A percentile compares a stretch with the other conserved stretches of the same genome.
Evolutionary conservation across 1,284 basidiomycete species (phyloP).

Genomic region (Pseudozyma flocculosa): DNA sequence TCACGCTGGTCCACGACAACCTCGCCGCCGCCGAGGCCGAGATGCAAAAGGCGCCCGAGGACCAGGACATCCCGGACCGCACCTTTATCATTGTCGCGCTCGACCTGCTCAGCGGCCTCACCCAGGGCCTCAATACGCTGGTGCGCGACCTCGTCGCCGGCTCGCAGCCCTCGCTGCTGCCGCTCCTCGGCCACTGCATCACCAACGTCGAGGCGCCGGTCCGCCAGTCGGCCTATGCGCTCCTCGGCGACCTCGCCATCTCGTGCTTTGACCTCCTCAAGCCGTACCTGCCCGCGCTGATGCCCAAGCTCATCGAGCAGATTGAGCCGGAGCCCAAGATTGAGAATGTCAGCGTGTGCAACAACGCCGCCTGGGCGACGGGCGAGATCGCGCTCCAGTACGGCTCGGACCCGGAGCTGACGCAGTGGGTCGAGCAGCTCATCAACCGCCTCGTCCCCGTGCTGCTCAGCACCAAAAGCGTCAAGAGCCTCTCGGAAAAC

Average conservation of each 20-base stretch:
- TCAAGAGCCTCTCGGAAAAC: constrained; percentile 92
- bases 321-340: constrained; percentile 86
- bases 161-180: constrained; percentile 46
- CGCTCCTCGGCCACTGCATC: constrained; percentile 52
- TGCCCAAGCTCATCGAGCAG: constrained; percentile 85
- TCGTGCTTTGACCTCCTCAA: constrained; percentile 84
- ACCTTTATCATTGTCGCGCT: constrained; percentile 82
- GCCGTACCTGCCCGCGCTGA: constrained; percentile 74
- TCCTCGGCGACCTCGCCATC: constrained; percentile 97
- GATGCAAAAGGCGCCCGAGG: constrained; percentile 73
- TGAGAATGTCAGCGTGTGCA: constrained; percentile 93
- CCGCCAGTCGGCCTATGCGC: constrained; percentile 91
- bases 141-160: constrained; percentile 46
- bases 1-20: constrained; percentile 77
- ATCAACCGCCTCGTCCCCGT: constrained; percentile 89
- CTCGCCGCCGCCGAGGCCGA: constrained; percentile 74
- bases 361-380: constrained; percentile 99
- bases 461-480: constrained; percentile 82
- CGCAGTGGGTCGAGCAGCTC: constrained; percentile 63
- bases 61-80: constrained; percentile 49
- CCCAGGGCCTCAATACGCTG: constrained; percentile 81
- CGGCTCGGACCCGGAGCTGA: constrained; percentile 59
- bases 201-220: constrained; percentile 88
- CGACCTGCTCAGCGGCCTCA: constrained; percentile 90
- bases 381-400: constrained; percentile 78